Conservation (phyloP, 2,329 filamentous ascomycete species). For the Chaetomiaceae sp. region DNA sequence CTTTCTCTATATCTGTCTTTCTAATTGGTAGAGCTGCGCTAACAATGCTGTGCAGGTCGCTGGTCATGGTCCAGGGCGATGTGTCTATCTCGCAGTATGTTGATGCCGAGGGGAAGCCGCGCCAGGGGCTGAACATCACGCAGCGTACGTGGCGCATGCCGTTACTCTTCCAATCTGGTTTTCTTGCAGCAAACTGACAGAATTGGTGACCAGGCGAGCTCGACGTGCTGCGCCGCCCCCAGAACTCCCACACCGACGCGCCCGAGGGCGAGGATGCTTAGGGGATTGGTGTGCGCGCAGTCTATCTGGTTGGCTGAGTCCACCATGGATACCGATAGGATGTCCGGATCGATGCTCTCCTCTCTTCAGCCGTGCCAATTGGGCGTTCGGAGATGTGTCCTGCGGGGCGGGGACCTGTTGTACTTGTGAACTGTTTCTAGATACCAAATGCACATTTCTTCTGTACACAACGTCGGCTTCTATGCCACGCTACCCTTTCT, state of each 20-base stretch:
- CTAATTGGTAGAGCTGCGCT: too few relatives aligned
- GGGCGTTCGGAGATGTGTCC: neutral
- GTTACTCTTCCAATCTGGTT: too few relatives aligned
- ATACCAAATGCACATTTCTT: constrained; percentile 7
- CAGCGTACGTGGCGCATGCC: constrained; percentile 60
- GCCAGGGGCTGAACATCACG: constrained; percentile 59
- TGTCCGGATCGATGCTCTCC: constrained; percentile 2
- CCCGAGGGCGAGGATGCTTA: constrained; percentile 5
- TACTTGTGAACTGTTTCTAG: neutral
- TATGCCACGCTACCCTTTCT: neutral
- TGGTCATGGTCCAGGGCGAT: constrained; percentile 81
- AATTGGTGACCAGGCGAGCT: constrained; percentile 35
- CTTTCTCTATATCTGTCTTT: neutral
- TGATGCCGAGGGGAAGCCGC: constrained; percentile 63
- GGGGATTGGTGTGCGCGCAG: neutral
- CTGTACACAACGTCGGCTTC: neutral
- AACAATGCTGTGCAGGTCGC: constrained; percentile 55
- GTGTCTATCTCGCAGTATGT: constrained; percentile 62
- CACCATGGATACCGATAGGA: neutral
- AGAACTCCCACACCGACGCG: neutral
- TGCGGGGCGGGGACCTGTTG: neutral
- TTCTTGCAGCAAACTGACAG: neutral
- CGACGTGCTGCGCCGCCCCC: constrained; percentile 38
- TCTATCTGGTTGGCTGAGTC: neutral
- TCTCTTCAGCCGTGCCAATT: neutral